A percentile compares a stretch with the other conserved stretches of the same genome.
Evolutionary conservation across 495 filamentous ascomycete genomes (phyloP).

Genomic region (Daldinia vernicosa): DNA sequence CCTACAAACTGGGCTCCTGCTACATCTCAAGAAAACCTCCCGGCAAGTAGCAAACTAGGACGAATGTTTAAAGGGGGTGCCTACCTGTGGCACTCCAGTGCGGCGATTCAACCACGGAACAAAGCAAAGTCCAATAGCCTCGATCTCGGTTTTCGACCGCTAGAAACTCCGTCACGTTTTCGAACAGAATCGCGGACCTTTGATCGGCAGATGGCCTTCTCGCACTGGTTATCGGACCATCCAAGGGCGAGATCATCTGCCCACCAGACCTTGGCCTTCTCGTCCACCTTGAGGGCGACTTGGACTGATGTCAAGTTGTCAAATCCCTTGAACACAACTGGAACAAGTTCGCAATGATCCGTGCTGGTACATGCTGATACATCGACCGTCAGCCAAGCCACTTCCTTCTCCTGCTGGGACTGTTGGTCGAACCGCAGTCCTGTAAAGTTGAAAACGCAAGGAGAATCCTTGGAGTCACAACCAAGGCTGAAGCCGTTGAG

Average conservation of each 20-base stretch:
- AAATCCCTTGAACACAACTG: conserved; percentile 48
- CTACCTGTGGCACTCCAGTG: conserved; percentile 11
- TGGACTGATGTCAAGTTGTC: conserved; percentile 52
- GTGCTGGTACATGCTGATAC: conserved; percentile 47
- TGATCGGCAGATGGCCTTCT: conserved; percentile 51
- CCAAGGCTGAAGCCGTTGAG: conserved; percentile 53
- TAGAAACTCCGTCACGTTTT: conserved; percentile 29
- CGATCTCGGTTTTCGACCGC: conserved; percentile 18
- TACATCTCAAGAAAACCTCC: conserved; percentile 45
- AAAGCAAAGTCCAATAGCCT: conserved; percentile 33
- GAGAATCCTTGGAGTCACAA: conserved; percentile 48
- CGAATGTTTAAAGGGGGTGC: conserved; percentile 21
- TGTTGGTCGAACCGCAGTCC: conserved; percentile 45
- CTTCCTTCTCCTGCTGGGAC: conserved; percentile 23
- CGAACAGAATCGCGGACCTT: conserved; percentile 46
- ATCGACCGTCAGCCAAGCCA: conserved; percentile 39
- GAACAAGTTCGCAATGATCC: conserved; percentile 47
- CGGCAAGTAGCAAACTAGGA: conserved; percentile 42
- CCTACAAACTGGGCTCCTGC: conserved; percentile 21
- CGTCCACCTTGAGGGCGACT: conserved; percentile 45
- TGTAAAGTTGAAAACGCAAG: conserved; percentile 53
- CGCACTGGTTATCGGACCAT: conserved; percentile 55
- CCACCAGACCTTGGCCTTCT: conserved; percentile 50
- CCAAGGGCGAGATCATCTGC: conserved; percentile 54
- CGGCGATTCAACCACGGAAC: conserved; percentile 36